phyloP scores from a whole-genome alignment of 345 rosid genomes.

The Aquilaria sinensis region DNA sequence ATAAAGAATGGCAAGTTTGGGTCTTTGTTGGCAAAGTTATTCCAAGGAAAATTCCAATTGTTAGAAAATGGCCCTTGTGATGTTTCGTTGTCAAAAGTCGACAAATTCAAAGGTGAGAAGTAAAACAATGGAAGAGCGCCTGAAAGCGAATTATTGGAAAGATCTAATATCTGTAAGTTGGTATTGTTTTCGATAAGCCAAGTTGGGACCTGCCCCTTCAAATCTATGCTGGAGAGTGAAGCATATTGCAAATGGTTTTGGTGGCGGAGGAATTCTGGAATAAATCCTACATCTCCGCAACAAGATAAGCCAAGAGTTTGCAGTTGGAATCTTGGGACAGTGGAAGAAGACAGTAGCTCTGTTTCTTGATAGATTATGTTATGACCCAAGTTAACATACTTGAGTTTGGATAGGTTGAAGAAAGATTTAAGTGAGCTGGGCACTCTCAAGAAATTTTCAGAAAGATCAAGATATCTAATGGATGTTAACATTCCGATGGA shows the following conservation, averaged over 20 bases:
- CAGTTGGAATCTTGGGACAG: conserved; percentile 2
- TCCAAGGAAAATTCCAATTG: too few species aligned
- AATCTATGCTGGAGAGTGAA: not conserved
- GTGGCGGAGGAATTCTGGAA: conserved; percentile 18
- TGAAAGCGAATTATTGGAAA: conserved; percentile 1
- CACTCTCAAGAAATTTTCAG: conserved; percentile 5
- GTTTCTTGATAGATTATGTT: not conserved
- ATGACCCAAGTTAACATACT: not conserved
- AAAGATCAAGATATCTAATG: not conserved
- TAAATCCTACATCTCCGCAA: not conserved
- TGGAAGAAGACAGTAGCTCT: not conserved
- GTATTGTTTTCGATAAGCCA: conserved; percentile 29
- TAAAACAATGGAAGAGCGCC: not conserved
- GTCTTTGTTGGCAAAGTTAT: too few species aligned
- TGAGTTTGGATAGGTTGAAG: not conserved
- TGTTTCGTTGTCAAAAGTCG: too few species aligned
- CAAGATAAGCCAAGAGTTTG: not conserved
- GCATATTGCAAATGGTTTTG: conserved; percentile 1
- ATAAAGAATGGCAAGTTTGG: too few species aligned
- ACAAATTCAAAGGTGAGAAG: not conserved
- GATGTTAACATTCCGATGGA: not conserved
- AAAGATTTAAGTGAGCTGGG: conserved; percentile 8
- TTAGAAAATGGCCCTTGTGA: too few species aligned
- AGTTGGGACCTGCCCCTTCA: conserved; percentile 16
- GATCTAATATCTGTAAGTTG: not conserved